These are phyloP conservation scores for Trifolium fragiferum DNA, from an alignment of 306 rosid genomes.

Conservation along the genomic window DNA sequence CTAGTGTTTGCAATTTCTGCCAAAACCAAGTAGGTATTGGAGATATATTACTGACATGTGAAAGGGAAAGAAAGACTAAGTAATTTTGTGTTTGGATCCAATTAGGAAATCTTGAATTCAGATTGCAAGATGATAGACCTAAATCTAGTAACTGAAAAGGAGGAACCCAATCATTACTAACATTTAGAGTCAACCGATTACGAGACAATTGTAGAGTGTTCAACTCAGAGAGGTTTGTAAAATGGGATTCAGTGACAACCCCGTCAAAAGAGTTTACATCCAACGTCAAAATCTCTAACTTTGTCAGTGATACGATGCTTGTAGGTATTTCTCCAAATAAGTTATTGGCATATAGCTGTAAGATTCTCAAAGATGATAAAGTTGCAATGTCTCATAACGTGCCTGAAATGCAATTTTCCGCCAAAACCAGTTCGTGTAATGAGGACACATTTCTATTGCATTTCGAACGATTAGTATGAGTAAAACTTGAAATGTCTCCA, in stretches of 20 bases:
- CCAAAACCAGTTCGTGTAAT: too few relatives aligned
- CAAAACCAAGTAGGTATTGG: slow-evolving; percentile 25
- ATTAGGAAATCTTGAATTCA: neutral
- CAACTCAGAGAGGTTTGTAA: slow-evolving; percentile 9
- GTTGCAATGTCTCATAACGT: slow-evolving; percentile 14
- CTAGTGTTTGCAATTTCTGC: neutral
- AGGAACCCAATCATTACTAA: slow-evolving; percentile 27
- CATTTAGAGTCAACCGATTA: neutral
- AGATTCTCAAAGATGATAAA: neutral
- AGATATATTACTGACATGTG: neutral
- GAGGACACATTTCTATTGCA: slow-evolving; percentile 20
- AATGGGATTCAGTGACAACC: neutral
- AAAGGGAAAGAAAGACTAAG: accelerated
- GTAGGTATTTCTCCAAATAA: neutral
- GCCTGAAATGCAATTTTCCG: too few relatives aligned
- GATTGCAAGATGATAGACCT: neutral
- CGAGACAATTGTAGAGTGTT: accelerated
- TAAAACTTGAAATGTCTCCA: slow-evolving; percentile 25
- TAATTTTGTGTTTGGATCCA: slow-evolving; percentile 25
- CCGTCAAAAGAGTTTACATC: neutral
- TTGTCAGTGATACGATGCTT: neutral
- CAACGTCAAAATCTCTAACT: accelerated
- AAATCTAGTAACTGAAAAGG: neutral
- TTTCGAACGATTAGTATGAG: too few relatives aligned
- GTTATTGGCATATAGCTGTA: neutral